These are phyloP conservation scores for Chromera velia DNA, from an alignment of 73 alveolate genomes.

Conservation along the genomic window DNA sequence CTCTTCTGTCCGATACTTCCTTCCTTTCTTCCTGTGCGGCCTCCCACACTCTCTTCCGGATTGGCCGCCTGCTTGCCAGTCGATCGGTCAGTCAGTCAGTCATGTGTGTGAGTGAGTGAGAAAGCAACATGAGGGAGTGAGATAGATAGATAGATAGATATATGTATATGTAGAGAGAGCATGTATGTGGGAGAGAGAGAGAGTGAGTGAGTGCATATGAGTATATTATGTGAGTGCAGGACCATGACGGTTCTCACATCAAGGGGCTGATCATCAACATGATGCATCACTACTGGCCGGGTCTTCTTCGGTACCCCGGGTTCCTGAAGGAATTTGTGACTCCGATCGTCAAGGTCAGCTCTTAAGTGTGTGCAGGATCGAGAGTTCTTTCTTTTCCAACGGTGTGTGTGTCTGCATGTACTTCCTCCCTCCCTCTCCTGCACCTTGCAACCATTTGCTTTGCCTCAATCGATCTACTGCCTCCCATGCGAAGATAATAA, in stretches of 20 bases:
- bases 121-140: too few relatives aligned
- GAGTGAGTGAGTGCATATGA: too few relatives aligned
- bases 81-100: too few relatives aligned
- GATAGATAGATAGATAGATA: too few relatives aligned
- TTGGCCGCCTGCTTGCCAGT: too few relatives aligned
- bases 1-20: too few relatives aligned
- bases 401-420: conserved; percentile 61
- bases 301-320: conserved; percentile 75
- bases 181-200: too few relatives aligned
- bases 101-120: too few relatives aligned
- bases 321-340: conserved; percentile 95
- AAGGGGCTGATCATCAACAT: conserved; percentile 95
- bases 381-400: too few relatives aligned
- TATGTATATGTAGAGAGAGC: too few relatives aligned
- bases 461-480: background rate
- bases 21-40: too few relatives aligned
- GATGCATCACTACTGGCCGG: conserved; percentile 95
- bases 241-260: conserved; percentile 98
- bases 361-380: background rate
- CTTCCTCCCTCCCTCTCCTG: conserved; percentile 72
- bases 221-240: conserved; percentile 74
- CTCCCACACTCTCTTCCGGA: too few relatives aligned
- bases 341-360: conserved; percentile 93
- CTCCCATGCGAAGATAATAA: background rate
- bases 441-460: conserved; percentile 26